Percentiles rank a stretch among this genome's conserved stretches.
phyloP scores from a whole-genome alignment of 495 filamentous ascomycete species.

The Margaritispora aquatica region DNA sequence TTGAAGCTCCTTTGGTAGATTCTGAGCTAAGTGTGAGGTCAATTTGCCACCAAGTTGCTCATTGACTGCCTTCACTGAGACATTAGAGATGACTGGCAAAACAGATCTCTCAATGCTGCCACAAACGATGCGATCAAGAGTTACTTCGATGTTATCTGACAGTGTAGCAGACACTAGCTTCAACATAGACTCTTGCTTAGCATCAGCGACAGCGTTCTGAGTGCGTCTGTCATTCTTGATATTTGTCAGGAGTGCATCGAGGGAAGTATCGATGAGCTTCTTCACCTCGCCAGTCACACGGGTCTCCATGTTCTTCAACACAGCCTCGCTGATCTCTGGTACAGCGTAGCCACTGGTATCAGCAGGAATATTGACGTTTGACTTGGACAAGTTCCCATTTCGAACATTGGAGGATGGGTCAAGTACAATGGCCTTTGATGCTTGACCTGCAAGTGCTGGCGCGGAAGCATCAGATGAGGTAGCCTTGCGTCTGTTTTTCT shows the following conservation, averaged over 20 bases:
- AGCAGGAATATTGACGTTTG: not conserved
- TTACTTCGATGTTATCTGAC: constrained; percentile 80
- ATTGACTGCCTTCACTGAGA: constrained; percentile 28
- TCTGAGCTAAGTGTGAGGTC: constrained; percentile 24
- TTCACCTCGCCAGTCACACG: constrained; percentile 38
- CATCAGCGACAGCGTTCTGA: constrained; percentile 31
- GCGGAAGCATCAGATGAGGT: constrained; percentile 4
- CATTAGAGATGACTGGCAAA: constrained; percentile 32
- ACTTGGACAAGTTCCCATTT: constrained; percentile 15
- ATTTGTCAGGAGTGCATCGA: constrained; percentile 36
- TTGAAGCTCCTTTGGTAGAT: constrained; percentile 48
- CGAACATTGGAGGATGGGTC: constrained; percentile 17
- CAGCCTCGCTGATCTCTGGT: constrained; percentile 36
- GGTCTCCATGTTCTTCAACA: constrained; percentile 38
- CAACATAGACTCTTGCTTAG: constrained; percentile 74
- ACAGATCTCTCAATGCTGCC: constrained; percentile 34
- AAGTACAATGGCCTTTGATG: constrained; percentile 23
- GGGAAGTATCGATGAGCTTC: constrained; percentile 33
- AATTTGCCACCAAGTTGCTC: constrained; percentile 37
- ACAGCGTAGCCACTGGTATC: constrained; percentile 22
- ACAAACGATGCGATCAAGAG: constrained; percentile 63
- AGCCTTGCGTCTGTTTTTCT: constrained; percentile 23
- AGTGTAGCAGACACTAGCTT: constrained; percentile 82
- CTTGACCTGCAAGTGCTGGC: not conserved
- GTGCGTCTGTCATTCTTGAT: constrained; percentile 31